Base-by-base conservation (phyloP, 352 stramenopile species). In the Pythium oligandrum region DNA sequence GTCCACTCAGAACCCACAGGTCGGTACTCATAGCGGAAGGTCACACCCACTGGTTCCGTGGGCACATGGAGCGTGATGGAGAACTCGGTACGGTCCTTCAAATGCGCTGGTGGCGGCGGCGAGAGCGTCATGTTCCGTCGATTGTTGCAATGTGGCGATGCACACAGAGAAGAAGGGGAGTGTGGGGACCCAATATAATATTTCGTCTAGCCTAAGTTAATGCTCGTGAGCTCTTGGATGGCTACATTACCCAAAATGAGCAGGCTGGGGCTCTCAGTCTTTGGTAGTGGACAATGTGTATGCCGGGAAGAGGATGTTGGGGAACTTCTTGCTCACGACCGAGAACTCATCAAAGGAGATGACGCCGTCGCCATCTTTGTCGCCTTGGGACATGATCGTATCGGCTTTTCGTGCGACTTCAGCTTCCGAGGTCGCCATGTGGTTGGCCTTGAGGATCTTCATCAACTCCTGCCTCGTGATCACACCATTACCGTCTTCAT, bases 311-410 rank as follows among this genome's bases (percentile, higher is more conserved):
- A 98, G 70, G 68, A 98, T 96, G 64, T 98, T 98, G 10, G 96
- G 93, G 63, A 98, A 98, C 64, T 97, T 98, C 68, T 98, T 98
- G 70, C 76, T 95, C 49, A 98, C 93, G 54, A 98, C 70, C 32
- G 95, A 86, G 66, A 98, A 98, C 68, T 98, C 95, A 59, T 98
- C 94, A 65, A 99, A 98, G 12, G 88, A 98, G 59, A 99, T 97
- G 46, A 98, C 89, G 31, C 95, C 93, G 73, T 98, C 94, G 58
- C 94, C 95, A 68, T 98, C 90, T 68, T 98, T 98, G 61, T 98
- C 89, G 36, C 88, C 93, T 61, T 98, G 93, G 26, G 88, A 93
- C 91, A 98, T 98, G 67, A 98, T 98, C 47, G 93, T 98, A 62
- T 98, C 93, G 30, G 95, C 93, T 66, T 98, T 98, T 44, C 92